Evolutionary conservation across 805 yeast genomes (phyloP).

Genomic region (Cephaloascus fragrans): DNA sequence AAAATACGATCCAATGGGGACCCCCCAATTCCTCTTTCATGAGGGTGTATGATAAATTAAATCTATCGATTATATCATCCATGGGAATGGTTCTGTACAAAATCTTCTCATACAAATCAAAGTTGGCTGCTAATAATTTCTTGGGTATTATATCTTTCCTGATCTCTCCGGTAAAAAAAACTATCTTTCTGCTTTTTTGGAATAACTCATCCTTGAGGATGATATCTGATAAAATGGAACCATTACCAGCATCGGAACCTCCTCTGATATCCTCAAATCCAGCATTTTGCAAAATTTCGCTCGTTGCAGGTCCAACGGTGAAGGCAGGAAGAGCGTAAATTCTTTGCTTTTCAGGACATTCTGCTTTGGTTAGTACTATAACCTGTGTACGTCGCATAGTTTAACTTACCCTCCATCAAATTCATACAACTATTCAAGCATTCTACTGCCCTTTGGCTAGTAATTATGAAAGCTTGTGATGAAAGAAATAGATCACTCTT

Average conservation of each 20-base stretch:
- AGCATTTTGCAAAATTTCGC: conserved; percentile 37
- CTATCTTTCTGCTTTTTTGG: conserved; percentile 21
- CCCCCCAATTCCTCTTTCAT: conserved; percentile 6
- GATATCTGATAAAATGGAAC: conserved; percentile 54
- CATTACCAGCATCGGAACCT: conserved; percentile 75
- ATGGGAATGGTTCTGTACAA: conserved; percentile 60
- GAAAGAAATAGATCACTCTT: conserved; percentile 28
- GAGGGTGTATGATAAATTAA: conserved; percentile 8
- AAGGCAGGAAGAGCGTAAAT: conserved; percentile 49
- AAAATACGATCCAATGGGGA: conserved; percentile 67
- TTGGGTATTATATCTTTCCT: conserved; percentile 76
- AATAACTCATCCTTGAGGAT: conserved; percentile 31
- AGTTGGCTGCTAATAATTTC: conserved; percentile 33
- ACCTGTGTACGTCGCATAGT: background rate
- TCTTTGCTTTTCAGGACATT: conserved; percentile 6
- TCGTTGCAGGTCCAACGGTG: conserved; percentile 91
- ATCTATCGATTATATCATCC: conserved; percentile 33
- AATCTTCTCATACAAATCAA: conserved; percentile 45
- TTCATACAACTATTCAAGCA: conserved; percentile 42
- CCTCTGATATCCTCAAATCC: conserved; percentile 71
- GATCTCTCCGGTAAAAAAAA: conserved; percentile 81
- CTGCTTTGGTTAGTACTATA: background rate
- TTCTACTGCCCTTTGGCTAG: conserved; percentile 90
- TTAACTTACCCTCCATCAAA: conserved; percentile 7
- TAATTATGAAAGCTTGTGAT: conserved; percentile 53